These are phyloP conservation scores for Trichophyton mentagrophytes DNA, from an alignment of 2,329 filamentous ascomycete species.

Conservation along the genomic window DNA sequence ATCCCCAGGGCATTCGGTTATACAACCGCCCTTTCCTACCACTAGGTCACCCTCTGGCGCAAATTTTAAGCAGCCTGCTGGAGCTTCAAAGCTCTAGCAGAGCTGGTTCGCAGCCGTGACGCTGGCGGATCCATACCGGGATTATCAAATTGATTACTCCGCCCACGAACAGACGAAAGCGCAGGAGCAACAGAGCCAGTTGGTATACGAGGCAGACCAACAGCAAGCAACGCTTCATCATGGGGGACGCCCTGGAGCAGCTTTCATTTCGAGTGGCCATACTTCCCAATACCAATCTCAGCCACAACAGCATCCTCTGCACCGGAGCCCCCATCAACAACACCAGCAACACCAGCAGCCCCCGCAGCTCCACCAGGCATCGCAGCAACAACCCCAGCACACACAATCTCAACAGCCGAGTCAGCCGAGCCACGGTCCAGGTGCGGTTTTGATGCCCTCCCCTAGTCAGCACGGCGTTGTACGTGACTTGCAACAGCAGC, in stretches of 20 bases:
- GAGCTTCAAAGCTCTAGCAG: constrained; percentile 61
- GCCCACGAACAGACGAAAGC: constrained; percentile 53
- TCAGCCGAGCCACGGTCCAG: constrained; percentile 13
- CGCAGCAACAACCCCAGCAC: constrained; percentile 24
- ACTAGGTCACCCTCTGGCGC: constrained; percentile 6
- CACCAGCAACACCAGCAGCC: constrained; percentile 28
- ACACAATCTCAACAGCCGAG: constrained; percentile 20
- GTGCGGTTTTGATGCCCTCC: constrained; percentile 22
- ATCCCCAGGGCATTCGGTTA: not conserved
- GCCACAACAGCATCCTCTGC: constrained; percentile 21
- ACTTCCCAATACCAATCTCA: constrained; percentile 25
- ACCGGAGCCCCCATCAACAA: constrained; percentile 24
- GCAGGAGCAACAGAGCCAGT: constrained; percentile 51
- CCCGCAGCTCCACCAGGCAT: constrained; percentile 16
- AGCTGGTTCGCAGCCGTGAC: constrained; percentile 58
- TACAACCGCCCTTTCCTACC: not conserved
- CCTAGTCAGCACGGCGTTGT: constrained; percentile 20
- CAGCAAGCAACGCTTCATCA: constrained; percentile 25
- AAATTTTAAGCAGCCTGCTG: constrained; percentile 40
- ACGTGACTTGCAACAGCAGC: constrained; percentile 21
- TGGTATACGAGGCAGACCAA: constrained; percentile 46
- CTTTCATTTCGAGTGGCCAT: constrained; percentile 23
- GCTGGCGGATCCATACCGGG: constrained; percentile 63
- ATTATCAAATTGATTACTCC: constrained; percentile 65
- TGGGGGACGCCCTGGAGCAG: constrained; percentile 22